Evolutionary conservation across 495 filamentous ascomycete species (phyloP), one percentile per base, ranked within the genome.

Genomic region (Penicilliopsis zonata): DNA sequence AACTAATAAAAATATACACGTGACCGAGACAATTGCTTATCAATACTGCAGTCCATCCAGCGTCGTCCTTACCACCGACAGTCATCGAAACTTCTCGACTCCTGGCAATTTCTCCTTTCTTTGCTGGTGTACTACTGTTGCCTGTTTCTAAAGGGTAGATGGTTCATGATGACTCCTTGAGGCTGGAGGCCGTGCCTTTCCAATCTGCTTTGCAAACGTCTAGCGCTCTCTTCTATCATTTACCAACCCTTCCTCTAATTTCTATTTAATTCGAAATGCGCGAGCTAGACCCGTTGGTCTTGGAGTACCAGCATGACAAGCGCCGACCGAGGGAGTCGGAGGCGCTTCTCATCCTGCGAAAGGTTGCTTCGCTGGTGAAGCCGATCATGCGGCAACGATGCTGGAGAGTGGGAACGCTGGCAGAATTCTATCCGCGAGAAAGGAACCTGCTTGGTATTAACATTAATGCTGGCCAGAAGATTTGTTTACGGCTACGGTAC

Each of bases 281-380:
- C 9, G 76, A 82, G 52, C 45, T 68, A 31, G 82, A 92, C 36
- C 50, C 83, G 10, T 55, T 86, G 9, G 70, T 95, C 39, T 61
- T 62, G 9, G 78, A 78, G 36, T 95, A 80, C 52, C 78, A 80
- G 35, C 86, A 95, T 63, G 67, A 94, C 23, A 74, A 66, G 37
- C 57, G 75, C 22, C 72, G 82, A 2, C 76, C 80, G 0, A 70
- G 79, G 5, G 74, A 81, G 36, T 66, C 77, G 7, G 83, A 92
- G 37, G 90, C 87, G n/a, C 66, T 95, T 9, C 63, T 74, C n/a
- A 73, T 72, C 25, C 67, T 96, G 9, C 80, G 74, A 38, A 87
- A 85, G 53, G 66, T 94, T 14, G 85, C 86, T 12, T 90, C 85
- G 9, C 53, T 94, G 9, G 87, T 96, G 26, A 98, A 94, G 53